Base-by-base conservation (phyloP, 441 rosid genomes). In the Erodium texanum region DNA sequence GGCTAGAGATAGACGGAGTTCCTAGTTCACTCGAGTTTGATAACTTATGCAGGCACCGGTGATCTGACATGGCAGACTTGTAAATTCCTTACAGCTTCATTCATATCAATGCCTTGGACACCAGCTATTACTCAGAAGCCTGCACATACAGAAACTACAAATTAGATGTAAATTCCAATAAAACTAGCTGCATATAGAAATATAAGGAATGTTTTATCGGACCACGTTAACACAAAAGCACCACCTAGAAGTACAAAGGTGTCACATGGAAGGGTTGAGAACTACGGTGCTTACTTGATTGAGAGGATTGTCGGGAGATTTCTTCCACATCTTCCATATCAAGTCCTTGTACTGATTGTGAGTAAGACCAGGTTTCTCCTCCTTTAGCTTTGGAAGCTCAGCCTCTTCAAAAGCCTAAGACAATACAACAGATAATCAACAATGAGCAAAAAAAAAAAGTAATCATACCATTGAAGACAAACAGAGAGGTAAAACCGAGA, bases 321-420 rank as follows among this genome's bases (percentile, higher is more conserved):
- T 94, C 86, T 94, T 94, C 97, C 99, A 94, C 67, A 89, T 76
- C 81, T 94, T 94, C 99, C 99, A 94, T 77, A 94, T 80, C 90
- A 94, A 75, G 81, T 87, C 99, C 82, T 88, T 94, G 86, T 94
- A 94, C 70, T 94, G 99, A 45, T 73, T 91, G 75, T 89, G 99
- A 48, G 97, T 94, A 66, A 94, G 96, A 71, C 99, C 97, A 20
- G 97, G 97, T 70, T 89, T 91, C 85, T 94, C 99, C 68, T 80
- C 93, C 83, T 88, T 94, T 62, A 94, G 85, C 84, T 65, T 85
- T 1, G 96, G 96, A 65, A 94, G 90, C 81, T 91, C 97, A 68
- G 85, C 92, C 82, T 94, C 99, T 77, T 94, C 99, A 81, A 74
- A 94, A 34, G 96, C 96, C 99, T 91, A 41, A 43, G 66, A 24